Evolutionary conservation across 2,329 filamentous ascomycete species (phyloP), one percentile per base, ranked within the genome.

Genomic region (Aspergillus sp.): DNA sequence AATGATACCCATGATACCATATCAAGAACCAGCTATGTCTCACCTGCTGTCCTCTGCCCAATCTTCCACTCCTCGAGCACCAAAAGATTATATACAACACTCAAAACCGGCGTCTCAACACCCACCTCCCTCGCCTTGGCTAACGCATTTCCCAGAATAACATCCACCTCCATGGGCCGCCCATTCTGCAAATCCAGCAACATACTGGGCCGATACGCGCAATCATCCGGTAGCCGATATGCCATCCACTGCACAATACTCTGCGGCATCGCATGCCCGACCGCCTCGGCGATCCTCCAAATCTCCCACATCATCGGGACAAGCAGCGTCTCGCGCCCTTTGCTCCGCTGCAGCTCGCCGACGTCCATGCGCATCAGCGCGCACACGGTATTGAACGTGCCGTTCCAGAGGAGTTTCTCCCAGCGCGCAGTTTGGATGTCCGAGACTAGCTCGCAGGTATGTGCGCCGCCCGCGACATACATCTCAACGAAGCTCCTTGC

Each of bases 281-380:
- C 11, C 2, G 11, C 34, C 34, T 41, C 41, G 4, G 50, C 31
- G n/a, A 28, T 28, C 7, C 11, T 25, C 31, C 31, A 41, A 23
- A 53, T 53, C 31, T 53, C 50, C 31, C 50, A 43, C 50, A 53
- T 53, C 50, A 43, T 43, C n/a, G 50, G 50, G 6, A 43, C 50
- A 4, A 53, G 50, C 7, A 53, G 19, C 11, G 7, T 23, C 17
- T 53, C 31, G 17, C 50, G 17, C 31, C n/a, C 50, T 17, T 25
- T 43, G 17, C 50, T 53, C 19, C 31, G 9, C 50, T 43, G 50
- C 31, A 53, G 19, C 31, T 53, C 34, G 11, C 50, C 50, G n/a
- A 53, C 50, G 23, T 23, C n/a, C 31, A 53, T 43, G 15, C 50
- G 17, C n/a, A 53, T 11, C 9, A 53, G 31, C n/a, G 50, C 31